Evolutionary conservation across 2,329 filamentous ascomycete species (phyloP), one percentile per base, ranked within the genome.

Genomic region (Colletotrichum sp.): DNA sequence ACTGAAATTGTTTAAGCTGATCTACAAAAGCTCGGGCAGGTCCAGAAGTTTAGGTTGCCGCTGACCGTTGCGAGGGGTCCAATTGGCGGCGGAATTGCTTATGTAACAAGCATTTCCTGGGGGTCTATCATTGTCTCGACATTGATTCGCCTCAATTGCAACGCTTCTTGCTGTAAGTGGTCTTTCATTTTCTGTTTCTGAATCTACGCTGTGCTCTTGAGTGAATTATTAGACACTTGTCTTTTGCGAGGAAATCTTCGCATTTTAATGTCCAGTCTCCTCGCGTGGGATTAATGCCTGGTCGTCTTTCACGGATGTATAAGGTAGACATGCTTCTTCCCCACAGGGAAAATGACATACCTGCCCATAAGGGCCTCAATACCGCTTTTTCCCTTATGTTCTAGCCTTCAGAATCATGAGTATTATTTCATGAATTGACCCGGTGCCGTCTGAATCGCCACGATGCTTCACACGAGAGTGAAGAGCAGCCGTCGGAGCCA

Each of bases 1-100:
- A 57, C 39, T n/a, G 28, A 68, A 75, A 68, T 52, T 59, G 69
- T 49, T 26, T 39, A 16, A 62, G 60, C 13, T 71, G 67, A 59
- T 24, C 36, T 39, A 21, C 62, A 49, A n/a, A 34, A 55, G 63
- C 69, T 72, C 59, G 44, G 44, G 44, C 44, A 52, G 73, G 28
- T 75, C 62, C 63, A n/a, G 24, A 65, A 28, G 70, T 66, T 60
- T 39, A 13, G 30, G n/a, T 28, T 60, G 71, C 18, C 44, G 63
- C 62, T 21, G 44, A 52, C 44, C 44, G 44, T 52, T 52, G 44
- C 44, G n/a, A 52, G 44, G 26, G 64, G 60, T 64, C 39, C 57
- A 28, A 66, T 66, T 28, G 65, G 36, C 28, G 26, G 13, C 2
- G 26, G 26, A 2, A 10, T 13, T 21, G 24, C 21, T 76, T 76